Evolutionary conservation across 306 rosid genomes (phyloP).

Genomic region (Ceratonia siliqua): DNA sequence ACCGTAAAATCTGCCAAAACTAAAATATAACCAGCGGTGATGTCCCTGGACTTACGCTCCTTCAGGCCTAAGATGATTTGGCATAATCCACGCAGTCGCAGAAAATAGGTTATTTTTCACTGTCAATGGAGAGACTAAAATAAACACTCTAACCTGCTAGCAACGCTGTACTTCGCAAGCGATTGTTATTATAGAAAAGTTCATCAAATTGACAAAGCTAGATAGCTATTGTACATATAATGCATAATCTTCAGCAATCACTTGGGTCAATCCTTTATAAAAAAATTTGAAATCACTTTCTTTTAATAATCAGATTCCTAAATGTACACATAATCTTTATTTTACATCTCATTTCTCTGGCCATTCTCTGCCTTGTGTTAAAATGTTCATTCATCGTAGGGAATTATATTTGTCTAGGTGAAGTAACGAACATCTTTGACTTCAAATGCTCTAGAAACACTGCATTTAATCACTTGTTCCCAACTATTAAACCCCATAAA

Average conservation of each 20-base stretch:
- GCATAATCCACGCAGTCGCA: neutral
- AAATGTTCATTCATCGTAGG: neutral
- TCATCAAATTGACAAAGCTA: too few relatives aligned
- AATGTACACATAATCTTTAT: neutral
- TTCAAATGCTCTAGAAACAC: conserved; percentile 1
- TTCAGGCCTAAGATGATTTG: neutral
- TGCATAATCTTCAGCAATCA: too few relatives aligned
- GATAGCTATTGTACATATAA: too few relatives aligned
- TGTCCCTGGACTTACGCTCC: neutral
- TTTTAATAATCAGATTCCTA: neutral
- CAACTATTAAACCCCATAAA: conserved; percentile 17
- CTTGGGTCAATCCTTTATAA: too few relatives aligned
- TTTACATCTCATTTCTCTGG: neutral
- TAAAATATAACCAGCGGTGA: neutral
- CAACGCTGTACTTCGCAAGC: neutral
- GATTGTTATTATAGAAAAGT: too few relatives aligned
- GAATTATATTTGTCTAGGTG: neutral
- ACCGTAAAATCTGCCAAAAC: too few relatives aligned
- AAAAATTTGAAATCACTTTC: neutral
- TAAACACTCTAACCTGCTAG: neutral
- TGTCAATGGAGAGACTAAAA: neutral
- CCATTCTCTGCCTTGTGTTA: neutral
- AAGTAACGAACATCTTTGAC: neutral
- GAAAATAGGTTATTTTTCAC: neutral
- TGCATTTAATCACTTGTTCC: neutral